Evolutionary conservation across 371 early-diverging fungal genomes (phyloP).

Genomic region (Rhizomucor miehei): DNA sequence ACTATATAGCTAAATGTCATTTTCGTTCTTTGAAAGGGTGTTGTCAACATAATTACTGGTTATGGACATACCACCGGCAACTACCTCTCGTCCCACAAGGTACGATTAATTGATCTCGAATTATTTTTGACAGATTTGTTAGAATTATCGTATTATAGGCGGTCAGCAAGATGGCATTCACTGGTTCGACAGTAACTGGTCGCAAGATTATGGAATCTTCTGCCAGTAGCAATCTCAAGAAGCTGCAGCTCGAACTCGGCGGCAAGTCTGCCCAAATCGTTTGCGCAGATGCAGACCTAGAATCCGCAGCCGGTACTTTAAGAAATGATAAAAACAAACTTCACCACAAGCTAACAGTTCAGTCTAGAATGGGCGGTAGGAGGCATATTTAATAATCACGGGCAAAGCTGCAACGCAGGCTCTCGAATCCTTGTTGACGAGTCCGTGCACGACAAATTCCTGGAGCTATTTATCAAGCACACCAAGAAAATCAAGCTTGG

Average conservation of each 20-base stretch:
- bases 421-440: slow-evolving; percentile 82
- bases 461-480: slow-evolving; percentile 61
- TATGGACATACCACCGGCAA: slow-evolving; percentile 38
- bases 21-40: slow-evolving; percentile 44
- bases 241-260: slow-evolving; percentile 84
- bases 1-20: neutral
- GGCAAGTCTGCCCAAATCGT: slow-evolving; percentile 91
- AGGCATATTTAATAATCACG: slow-evolving; percentile 79
- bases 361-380: slow-evolving; percentile 59
- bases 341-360: too few relatives aligned
- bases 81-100: slow-evolving; percentile 25
- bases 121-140: too few relatives aligned
- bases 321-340: too few relatives aligned
- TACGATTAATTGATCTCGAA: too few relatives aligned
- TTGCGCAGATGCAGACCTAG: slow-evolving; percentile 83
- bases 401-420: slow-evolving; percentile 90
- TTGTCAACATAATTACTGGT: slow-evolving; percentile 71
- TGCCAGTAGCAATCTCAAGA: slow-evolving; percentile 68
- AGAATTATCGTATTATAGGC: too few relatives aligned
- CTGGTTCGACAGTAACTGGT: slow-evolving; percentile 74
- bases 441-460: slow-evolving; percentile 67
- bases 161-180: slow-evolving; percentile 48
- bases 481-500: slow-evolving; percentile 57
- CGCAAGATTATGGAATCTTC: slow-evolving; percentile 69
- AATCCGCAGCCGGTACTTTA: slow-evolving; percentile 74